Percentiles rank a stretch among this genome's conserved stretches.
Conservation (phyloP, 176 grass and related monocot genomes). For the Oryza rufipogon region DNA sequence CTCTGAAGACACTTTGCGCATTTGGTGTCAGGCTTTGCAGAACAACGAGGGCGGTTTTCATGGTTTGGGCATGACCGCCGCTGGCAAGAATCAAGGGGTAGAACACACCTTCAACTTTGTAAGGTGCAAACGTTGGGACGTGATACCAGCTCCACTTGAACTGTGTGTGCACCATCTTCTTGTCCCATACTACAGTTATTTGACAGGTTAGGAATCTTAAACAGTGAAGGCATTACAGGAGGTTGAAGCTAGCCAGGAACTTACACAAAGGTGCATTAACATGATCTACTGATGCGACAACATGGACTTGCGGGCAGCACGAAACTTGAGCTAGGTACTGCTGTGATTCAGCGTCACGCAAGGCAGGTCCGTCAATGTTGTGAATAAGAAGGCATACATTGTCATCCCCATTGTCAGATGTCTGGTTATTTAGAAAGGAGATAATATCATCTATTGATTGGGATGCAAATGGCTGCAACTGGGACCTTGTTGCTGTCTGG, state of each 20-base stretch:
- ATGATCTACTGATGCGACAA: conserved; percentile 86
- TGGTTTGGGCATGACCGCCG: conserved; percentile 79
- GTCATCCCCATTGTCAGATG: conserved; percentile 47
- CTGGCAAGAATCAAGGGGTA: conserved; percentile 83
- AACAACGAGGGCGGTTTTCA: conserved; percentile 81
- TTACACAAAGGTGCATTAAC: conserved; percentile 93
- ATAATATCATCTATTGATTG: conserved; percentile 79
- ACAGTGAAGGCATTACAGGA: conserved; percentile 22
- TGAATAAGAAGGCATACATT: conserved; percentile 77
- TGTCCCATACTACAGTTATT: conserved; percentile 83
- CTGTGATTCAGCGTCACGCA: conserved; percentile 83
- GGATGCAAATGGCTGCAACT: conserved; percentile 52
- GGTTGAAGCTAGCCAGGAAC: conserved; percentile 37
- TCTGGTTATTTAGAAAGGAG: conserved; percentile 66
- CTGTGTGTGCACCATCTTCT: conserved; percentile 96
- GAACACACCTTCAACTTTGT: conserved; percentile 81
- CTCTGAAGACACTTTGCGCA: conserved; percentile 94
- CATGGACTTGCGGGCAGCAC: conserved; percentile 65
- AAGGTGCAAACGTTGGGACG: conserved; percentile 79
- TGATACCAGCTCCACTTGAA: conserved; percentile 96
- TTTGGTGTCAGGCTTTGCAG: conserved; percentile 95
- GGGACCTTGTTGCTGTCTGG: conserved; percentile 56
- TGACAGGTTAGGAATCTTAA: conserved; percentile 37
- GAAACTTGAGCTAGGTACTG: conserved; percentile 79
- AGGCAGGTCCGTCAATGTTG: conserved; percentile 87